These are phyloP conservation scores for Xerocomus amazonicus DNA, from an alignment of 1,284 basidiomycete genomes.

Conservation along the genomic window DNA sequence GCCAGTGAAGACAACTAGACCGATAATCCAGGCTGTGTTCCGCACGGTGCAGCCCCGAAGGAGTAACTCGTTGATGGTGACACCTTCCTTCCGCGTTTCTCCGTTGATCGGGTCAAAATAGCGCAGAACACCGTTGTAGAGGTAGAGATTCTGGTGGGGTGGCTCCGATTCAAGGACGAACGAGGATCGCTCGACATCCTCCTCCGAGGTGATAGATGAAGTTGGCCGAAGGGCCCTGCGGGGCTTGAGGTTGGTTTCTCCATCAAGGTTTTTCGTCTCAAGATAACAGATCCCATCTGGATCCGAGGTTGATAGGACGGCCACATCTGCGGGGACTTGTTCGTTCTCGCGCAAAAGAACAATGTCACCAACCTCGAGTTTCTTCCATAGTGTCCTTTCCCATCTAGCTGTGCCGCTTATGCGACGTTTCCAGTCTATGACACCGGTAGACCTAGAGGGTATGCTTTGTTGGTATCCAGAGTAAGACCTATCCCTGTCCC, in stretches of 20 bases:
- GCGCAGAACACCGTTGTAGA: constrained; percentile 83
- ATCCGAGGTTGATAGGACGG: constrained; percentile 86
- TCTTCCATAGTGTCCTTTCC: constrained; percentile 98
- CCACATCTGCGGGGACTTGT: constrained; percentile 92
- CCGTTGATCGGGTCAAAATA: constrained; percentile 56
- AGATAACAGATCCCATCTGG: constrained; percentile 83
- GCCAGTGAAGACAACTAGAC: constrained; percentile 92
- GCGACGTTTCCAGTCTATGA: constrained; percentile 74
- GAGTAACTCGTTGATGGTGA: constrained; percentile 91
- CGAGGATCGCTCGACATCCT: constrained; percentile 84
- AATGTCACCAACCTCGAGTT: constrained; percentile 96
- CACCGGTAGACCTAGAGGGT: constrained; percentile 57
- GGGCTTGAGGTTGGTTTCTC: constrained; percentile 95
- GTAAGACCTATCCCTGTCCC: constrained; percentile 30
- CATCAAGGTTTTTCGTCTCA: constrained; percentile 95
- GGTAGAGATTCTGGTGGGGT: constrained; percentile 90
- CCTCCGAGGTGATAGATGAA: constrained; percentile 75
- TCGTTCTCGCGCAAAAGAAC: constrained; percentile 91
- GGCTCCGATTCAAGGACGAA: constrained; percentile 92
- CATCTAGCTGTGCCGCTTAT: constrained; percentile 75
- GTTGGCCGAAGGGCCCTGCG: constrained; percentile 79
- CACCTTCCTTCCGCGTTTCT: constrained; percentile 58
- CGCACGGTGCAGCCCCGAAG: constrained; percentile 91
- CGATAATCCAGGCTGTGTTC: constrained; percentile 94
- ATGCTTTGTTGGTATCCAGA: constrained; percentile 54